These are phyloP conservation scores for Cylindrodendrum hubeiense DNA, from an alignment of 2,329 filamentous ascomycete genomes.

Conservation along the genomic window DNA sequence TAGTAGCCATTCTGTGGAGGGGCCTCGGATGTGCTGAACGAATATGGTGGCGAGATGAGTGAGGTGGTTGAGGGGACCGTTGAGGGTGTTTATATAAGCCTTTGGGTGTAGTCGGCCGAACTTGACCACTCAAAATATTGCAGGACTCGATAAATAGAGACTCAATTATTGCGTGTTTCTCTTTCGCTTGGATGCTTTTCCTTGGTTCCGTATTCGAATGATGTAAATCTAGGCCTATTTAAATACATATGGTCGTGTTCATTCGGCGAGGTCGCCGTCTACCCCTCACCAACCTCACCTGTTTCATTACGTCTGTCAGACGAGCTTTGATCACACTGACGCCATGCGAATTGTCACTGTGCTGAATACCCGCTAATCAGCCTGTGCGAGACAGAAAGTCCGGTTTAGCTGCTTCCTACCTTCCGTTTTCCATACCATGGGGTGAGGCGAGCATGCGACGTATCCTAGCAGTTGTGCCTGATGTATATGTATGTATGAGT, in stretches of 20 bases:
- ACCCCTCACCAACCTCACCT: constrained; percentile 38
- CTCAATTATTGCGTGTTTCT: not conserved
- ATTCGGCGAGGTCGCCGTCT: constrained; percentile 19
- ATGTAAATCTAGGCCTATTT: not conserved
- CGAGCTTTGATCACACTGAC: constrained; percentile 36
- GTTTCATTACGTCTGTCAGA: constrained; percentile 14
- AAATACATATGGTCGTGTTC: not conserved
- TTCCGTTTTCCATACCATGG: not conserved
- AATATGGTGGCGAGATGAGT: not conserved
- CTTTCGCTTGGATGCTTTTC: not conserved
- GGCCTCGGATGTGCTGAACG: not conserved
- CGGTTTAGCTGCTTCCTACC: not conserved
- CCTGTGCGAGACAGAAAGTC: not conserved
- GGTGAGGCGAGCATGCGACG: not conserved
- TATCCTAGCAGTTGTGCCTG: not conserved
- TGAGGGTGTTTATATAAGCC: constrained; percentile 9
- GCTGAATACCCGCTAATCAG: constrained; percentile 35
- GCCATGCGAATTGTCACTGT: constrained; percentile 28
- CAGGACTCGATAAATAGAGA: not conserved
- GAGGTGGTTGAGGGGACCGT: not conserved
- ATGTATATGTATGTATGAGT: not conserved
- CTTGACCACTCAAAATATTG: not conserved
- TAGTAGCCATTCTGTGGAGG: constrained; percentile 31
- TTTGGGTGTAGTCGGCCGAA: not conserved
- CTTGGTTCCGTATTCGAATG: not conserved